phyloP scores from a whole-genome alignment of 306 rosid genomes.

The Glycyrrhiza uralensis region DNA sequence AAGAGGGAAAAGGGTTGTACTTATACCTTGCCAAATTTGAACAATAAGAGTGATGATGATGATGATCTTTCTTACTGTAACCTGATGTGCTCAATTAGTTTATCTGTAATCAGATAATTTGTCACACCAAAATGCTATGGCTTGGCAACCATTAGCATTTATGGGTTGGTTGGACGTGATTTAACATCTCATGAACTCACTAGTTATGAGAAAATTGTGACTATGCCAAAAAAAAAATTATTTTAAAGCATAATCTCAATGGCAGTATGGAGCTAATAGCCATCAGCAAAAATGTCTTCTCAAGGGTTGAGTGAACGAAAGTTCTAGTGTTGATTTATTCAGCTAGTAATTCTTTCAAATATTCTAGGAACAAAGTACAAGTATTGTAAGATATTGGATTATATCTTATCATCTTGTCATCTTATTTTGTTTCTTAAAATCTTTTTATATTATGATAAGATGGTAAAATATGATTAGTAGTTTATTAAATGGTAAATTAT shows the following conservation, averaged over 20 bases:
- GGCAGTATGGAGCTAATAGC: too few relatives aligned
- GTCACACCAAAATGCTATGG: constrained; percentile 9
- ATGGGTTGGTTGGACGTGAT: constrained; percentile 12
- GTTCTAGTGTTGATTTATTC: too few relatives aligned
- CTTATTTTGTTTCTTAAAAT: too few relatives aligned
- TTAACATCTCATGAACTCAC: neutral
- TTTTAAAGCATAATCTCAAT: too few relatives aligned
- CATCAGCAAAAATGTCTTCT: too few relatives aligned
- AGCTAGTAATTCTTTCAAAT: neutral
- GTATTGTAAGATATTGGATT: too few relatives aligned
- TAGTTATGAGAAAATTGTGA: neutral
- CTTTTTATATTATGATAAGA: too few relatives aligned
- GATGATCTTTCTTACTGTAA: constrained; percentile 17
- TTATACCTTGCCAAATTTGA: constrained; percentile 52
- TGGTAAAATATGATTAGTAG: too few relatives aligned
- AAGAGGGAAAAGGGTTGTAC: constrained; percentile 35
- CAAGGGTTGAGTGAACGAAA: too few relatives aligned
- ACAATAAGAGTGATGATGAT: constrained; percentile 54
- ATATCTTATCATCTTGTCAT: too few relatives aligned
- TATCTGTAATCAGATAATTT: neutral
- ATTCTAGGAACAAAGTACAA: neutral
- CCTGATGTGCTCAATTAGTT: neutral
- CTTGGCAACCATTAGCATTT: neutral
- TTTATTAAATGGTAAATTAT: too few relatives aligned
- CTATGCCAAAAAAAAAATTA: too few relatives aligned